Percentiles rank a stretch among this genome's conserved stretches.
These are phyloP conservation scores for Rutstroemia sp. DNA, from an alignment of 2,329 filamentous ascomycete genomes.

Conservation along the genomic window DNA sequence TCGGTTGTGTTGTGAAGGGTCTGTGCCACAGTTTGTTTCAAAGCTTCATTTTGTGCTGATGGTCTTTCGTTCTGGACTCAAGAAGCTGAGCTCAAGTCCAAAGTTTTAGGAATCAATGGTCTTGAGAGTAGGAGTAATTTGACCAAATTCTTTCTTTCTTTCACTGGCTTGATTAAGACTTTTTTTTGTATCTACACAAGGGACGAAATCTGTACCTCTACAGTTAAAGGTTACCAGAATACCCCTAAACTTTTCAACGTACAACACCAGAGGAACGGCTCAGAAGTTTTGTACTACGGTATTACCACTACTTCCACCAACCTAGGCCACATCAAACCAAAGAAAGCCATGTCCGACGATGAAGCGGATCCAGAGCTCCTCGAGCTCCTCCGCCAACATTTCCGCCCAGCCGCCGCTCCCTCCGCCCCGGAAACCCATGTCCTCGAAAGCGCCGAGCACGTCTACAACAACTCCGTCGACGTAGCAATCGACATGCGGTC, in stretches of 20 bases:
- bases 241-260: neutral
- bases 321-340: no score
- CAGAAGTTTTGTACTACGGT: neutral
- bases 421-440: slow-evolving; percentile 70
- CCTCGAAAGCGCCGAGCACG: slow-evolving; percentile 72
- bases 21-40: neutral
- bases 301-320: neutral
- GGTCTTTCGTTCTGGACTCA: neutral
- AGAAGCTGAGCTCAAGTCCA: neutral
- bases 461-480: slow-evolving; percentile 90
- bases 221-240: neutral
- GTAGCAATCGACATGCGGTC: slow-evolving; percentile 79
- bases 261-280: neutral
- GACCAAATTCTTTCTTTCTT: neutral
- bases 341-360: slow-evolving; percentile 70
- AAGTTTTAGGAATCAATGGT: neutral
- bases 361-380: slow-evolving; percentile 85
- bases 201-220: neutral
- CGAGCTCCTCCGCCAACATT: slow-evolving; percentile 74
- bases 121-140: neutral
- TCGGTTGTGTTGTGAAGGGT: neutral
- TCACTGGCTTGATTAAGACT: neutral
- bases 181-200: neutral
- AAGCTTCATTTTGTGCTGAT: neutral
- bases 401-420: slow-evolving; percentile 49